Conservation (phyloP, 2,329 filamentous ascomycete genomes). For the Aspergillus terreus region DNA sequence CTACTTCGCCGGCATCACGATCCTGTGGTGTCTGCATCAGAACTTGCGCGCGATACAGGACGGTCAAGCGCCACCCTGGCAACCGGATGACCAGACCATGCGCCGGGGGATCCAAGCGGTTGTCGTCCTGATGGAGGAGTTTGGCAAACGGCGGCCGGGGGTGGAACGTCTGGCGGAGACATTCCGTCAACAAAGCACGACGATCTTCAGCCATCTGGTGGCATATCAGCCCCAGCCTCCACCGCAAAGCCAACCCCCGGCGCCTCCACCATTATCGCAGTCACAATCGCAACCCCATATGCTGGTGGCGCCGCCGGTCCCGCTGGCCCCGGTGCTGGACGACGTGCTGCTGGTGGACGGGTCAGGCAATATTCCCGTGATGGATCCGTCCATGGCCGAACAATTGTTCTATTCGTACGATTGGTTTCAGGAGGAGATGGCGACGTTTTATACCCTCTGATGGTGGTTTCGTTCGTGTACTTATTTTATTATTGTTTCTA, state of each 20-base stretch:
- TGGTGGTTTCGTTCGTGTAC: conserved; percentile 9
- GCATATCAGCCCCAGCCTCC: conserved; percentile 31
- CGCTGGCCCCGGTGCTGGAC: conserved; percentile 31
- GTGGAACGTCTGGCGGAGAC: conserved; percentile 36
- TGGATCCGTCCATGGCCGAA: conserved; percentile 35
- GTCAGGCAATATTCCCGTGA: conserved; percentile 27
- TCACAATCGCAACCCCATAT: conserved; percentile 9
- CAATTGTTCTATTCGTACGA: conserved; percentile 37
- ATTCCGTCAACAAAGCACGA: conserved; percentile 37
- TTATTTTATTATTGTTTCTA: neutral
- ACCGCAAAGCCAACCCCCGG: conserved; percentile 17
- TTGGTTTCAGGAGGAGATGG: conserved; percentile 39
- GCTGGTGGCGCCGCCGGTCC: conserved; percentile 22
- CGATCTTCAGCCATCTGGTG: conserved; percentile 32
- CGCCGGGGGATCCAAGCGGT: conserved; percentile 35
- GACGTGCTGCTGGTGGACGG: conserved; percentile 32
- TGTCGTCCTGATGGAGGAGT: conserved; percentile 35
- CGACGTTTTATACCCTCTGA: conserved; percentile 36
- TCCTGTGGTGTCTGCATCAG: conserved; percentile 39
- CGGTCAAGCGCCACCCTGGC: conserved; percentile 28
- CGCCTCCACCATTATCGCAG: conserved; percentile 9
- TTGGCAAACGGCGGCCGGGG: conserved; percentile 35
- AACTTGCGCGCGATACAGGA: conserved; percentile 33
- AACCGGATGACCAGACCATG: conserved; percentile 35
- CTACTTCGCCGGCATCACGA: conserved; percentile 39